Conservation (phyloP, 2,329 filamentous ascomycete species). For the Cercospora brassicicola region DNA sequence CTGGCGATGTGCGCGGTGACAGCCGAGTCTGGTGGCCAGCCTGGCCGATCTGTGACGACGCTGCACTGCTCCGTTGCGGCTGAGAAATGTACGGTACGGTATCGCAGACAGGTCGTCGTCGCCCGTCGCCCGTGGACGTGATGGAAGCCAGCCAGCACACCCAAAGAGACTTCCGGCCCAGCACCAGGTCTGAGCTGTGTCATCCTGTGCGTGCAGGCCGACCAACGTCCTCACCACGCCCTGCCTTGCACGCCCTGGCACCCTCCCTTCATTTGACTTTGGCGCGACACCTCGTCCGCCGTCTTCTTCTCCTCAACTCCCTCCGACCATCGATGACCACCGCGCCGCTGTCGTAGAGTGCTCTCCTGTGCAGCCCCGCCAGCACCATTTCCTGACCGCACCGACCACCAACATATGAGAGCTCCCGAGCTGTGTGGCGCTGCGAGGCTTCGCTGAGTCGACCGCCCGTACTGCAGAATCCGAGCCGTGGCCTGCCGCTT, state of each 20-base stretch:
- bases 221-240: not conserved
- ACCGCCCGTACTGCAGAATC: not conserved
- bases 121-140: not conserved
- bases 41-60: not conserved
- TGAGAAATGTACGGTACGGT: constrained; percentile 1
- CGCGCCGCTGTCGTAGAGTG: not conserved
- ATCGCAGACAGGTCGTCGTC: not conserved
- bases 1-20: not conserved
- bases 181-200: not conserved
- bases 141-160: not conserved
- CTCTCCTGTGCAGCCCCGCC: not conserved
- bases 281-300: not conserved
- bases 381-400: not conserved
- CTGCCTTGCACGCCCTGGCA: not conserved
- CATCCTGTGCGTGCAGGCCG: not conserved
- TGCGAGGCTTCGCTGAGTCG: not conserved
- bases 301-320: not conserved
- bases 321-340: not conserved
- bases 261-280: not conserved
- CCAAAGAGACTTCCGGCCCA: not conserved
- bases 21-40: not conserved
- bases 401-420: not conserved
- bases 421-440: not conserved
- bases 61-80: constrained; percentile 2
- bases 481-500: not conserved